Evolutionary conservation across 2,329 filamentous ascomycete genomes (phyloP), one percentile per base, ranked within the genome.

Genomic region (Colletotrichum orchidophilum): DNA sequence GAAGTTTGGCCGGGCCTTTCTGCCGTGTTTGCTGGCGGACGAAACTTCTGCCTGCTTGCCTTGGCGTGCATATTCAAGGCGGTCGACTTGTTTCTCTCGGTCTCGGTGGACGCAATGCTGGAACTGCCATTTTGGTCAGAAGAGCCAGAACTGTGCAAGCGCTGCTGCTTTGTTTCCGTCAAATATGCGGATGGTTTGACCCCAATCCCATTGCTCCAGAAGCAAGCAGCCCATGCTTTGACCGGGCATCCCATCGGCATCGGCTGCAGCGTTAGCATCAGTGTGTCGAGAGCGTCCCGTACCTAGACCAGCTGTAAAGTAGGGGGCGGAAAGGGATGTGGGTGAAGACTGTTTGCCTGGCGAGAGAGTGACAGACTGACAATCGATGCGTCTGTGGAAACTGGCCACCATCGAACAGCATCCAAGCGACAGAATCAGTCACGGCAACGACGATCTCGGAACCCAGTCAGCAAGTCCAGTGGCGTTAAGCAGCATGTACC

Each of bases 1-100:
- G 24, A 46, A 46, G 39, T 46, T 46, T 46, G 65, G 52, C 31
- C 52, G 66, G 60, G 42, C 39, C 21, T 42, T 42, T 58, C 29
- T 61, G 54, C 55, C 39, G 63, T 63, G 58, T 42, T 33, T 67
- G 57, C 50, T 71, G 68, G 68, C 68, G 68, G 57, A 68, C 68
- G 68, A 71, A 42, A 49, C 57, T 53, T 60, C 63, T 61, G 68
- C 24, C 31, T 50, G 52, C 13, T 39, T 63, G 42, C 49, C 21
- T 63, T 71, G 35, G 68, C 63, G 58, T 39, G 52, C 29, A 52
- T 58, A 29, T 53, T 58, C 68, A 54, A 27, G 52, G 63, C 52
- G 58, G 58, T 31, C 31, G 33, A 31, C 54, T 39, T 54, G 64
- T 63, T 49, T 68, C 58, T 66, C 54, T 29, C 39, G 35, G 63